A percentile compares a stretch with the other conserved stretches of the same genome.
Evolutionary conservation across 2,329 filamentous ascomycete species (phyloP).

Genomic region (Hypoxylon sp.): DNA sequence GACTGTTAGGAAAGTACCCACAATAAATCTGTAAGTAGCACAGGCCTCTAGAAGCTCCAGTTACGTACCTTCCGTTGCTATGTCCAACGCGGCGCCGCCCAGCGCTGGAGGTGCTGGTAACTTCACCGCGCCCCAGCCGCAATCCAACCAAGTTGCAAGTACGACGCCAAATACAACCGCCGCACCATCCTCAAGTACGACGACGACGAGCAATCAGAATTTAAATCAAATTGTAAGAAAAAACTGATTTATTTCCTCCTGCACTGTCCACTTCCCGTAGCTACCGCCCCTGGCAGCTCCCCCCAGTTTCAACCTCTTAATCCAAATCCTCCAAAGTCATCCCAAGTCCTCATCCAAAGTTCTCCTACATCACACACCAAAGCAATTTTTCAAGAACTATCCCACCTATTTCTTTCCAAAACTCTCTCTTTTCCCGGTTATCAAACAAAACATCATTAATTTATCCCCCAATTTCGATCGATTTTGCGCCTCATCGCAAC

Average conservation of each 20-base stretch:
- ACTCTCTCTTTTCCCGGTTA: neutral
- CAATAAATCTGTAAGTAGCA: neutral
- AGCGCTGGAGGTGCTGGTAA: conserved; percentile 46
- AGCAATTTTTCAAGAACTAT: neutral
- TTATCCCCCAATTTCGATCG: neutral
- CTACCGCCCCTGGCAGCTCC: neutral
- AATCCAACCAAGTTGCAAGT: conserved; percentile 42
- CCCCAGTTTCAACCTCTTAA: neutral
- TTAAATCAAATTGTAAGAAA: conserved; percentile 92
- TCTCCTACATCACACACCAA: neutral
- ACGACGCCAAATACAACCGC: conserved; percentile 30
- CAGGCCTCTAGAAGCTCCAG: neutral
- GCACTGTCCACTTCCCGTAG: neutral
- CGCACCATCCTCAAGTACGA: conserved; percentile 51
- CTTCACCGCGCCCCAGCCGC: conserved; percentile 49
- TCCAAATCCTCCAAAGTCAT: neutral
- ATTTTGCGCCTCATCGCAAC: neutral
- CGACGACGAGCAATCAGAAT: conserved; percentile 84
- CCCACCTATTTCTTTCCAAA: neutral
- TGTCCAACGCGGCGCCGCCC: conserved; percentile 47
- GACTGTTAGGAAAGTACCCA: neutral
- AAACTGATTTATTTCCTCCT: conserved; percentile 13
- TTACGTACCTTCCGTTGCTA: conserved; percentile 22
- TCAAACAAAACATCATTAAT: neutral
- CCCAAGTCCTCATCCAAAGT: neutral